Base-by-base conservation (phyloP, 306 rosid genomes). In the Sicyos edulis region DNA sequence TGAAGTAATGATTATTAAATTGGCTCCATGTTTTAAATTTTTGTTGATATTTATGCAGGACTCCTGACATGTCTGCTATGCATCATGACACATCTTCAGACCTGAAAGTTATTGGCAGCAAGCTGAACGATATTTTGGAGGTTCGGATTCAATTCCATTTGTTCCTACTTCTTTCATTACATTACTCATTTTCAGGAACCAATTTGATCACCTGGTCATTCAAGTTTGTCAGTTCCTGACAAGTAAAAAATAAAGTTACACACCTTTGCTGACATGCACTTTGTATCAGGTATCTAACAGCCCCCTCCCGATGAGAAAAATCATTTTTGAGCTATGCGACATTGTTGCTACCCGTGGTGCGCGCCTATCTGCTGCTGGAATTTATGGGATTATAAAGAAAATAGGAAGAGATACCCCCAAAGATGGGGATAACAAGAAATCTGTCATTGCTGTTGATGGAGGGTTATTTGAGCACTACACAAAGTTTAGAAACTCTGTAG, bases 321-420 rank as follows among this genome's bases (percentile, higher is more conserved):
- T 81, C 42, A 79, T 85, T 56, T 82, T 89, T 56, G 70, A 74
- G 72, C 47, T 91, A 5, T 95, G 96, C 10, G 86, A 95, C 76
- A 80, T 95, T 61, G 92, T 95, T 49, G 88, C 97, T 71, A 82
- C 76, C 64, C 95, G 99, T 5, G 99, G 89, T 60, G 97, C 91
- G n/a, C 91, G 96, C 42, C 89, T 91, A 16, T 65, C 99, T 10
- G 97, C 97, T 44, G 96, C 95, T 14, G 97, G 97, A 56, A 86
- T 86, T 57, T 64, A 86, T 1, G 96, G 97, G 75, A 88, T 95
- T 78, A 76, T 95, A 50, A 95, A 85, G 87, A 95, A 95, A 85
- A 53, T 82, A 74, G 97, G 99, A 78, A 87, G 99, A 81, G 97
- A 91, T 76, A 78, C 84, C 0, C 75, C 71, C 8, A 91, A 75